Evolutionary conservation across 108 stramenopile species (phyloP).

Genomic region (Skeletonema costatum): DNA sequence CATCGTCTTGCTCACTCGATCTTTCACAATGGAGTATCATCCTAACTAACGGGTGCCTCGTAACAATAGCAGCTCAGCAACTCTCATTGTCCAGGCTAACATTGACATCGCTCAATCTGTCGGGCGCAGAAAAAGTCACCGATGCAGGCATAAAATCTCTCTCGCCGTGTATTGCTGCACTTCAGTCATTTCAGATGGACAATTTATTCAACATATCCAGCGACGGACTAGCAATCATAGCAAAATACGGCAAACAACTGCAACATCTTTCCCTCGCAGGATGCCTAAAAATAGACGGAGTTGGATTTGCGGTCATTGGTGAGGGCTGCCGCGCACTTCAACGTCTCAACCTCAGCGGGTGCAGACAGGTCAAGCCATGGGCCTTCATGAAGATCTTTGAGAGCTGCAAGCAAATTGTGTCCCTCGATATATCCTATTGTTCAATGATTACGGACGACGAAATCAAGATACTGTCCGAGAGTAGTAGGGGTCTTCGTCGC

Average conservation of each 20-base stretch:
- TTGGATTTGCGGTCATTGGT: conserved; percentile 47
- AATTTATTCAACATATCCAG: conserved; percentile 37
- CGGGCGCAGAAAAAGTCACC: conserved; percentile 49
- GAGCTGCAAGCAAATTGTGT: conserved; percentile 37
- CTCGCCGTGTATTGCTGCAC: conserved; percentile 13
- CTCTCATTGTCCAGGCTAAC: neutral
- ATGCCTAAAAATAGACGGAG: conserved; percentile 47
- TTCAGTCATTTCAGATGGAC: conserved; percentile 32
- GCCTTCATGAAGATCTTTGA: conserved; percentile 58
- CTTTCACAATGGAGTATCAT: conserved; percentile 38
- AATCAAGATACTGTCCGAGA: conserved; percentile 40
- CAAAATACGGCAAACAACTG: conserved; percentile 28
- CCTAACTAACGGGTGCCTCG: conserved; percentile 23
- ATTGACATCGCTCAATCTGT: conserved; percentile 17
- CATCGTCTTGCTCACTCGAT: conserved; percentile 13
- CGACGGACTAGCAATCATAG: conserved; percentile 20
- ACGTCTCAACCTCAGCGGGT: conserved; percentile 41
- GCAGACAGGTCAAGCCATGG: conserved; percentile 51
- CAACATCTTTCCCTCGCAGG: conserved; percentile 40
- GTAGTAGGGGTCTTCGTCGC: conserved; percentile 17
- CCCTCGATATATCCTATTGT: conserved; percentile 51
- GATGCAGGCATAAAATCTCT: conserved; percentile 42
- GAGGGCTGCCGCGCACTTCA: conserved; percentile 34
- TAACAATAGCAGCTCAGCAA: conserved; percentile 4
- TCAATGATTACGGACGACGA: conserved; percentile 43